Evolutionary conservation across 2,329 filamentous ascomycete genomes (phyloP).

Genomic region (Calonectria pteridis): DNA sequence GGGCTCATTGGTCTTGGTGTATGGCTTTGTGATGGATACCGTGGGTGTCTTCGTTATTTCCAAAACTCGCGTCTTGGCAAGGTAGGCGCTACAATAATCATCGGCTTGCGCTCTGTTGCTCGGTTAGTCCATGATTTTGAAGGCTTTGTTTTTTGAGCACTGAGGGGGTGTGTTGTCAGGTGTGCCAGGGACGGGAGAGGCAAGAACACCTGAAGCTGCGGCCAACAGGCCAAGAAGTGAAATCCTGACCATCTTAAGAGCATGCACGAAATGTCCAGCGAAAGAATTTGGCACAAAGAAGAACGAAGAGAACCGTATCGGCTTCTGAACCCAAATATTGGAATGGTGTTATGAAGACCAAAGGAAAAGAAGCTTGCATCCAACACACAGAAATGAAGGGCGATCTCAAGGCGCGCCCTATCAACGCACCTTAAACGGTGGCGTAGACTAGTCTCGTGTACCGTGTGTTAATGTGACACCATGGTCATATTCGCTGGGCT

Average conservation of each 20-base stretch:
- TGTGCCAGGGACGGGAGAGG: not conserved
- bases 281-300: not conserved
- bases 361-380: not conserved
- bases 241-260: not conserved
- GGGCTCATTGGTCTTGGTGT: not conserved
- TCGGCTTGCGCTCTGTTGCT: not conserved
- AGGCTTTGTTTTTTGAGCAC: not conserved
- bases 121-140: not conserved
- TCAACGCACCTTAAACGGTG: not conserved
- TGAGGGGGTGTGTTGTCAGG: not conserved
- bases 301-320: not conserved
- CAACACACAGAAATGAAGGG: not conserved
- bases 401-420: not conserved
- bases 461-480: not conserved
- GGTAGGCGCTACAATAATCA: not conserved
- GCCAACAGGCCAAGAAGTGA: not conserved
- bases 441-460: not conserved
- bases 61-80: not conserved
- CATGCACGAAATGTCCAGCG: not conserved
- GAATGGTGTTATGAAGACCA: not conserved
- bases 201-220: not conserved
- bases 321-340: not conserved
- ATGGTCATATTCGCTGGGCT: too few relatives aligned
- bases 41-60: not conserved
- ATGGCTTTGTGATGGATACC: not conserved